Conservation (phyloP, 2,329 filamentous ascomycete species). For the Fusarium beomiforme region DNA sequence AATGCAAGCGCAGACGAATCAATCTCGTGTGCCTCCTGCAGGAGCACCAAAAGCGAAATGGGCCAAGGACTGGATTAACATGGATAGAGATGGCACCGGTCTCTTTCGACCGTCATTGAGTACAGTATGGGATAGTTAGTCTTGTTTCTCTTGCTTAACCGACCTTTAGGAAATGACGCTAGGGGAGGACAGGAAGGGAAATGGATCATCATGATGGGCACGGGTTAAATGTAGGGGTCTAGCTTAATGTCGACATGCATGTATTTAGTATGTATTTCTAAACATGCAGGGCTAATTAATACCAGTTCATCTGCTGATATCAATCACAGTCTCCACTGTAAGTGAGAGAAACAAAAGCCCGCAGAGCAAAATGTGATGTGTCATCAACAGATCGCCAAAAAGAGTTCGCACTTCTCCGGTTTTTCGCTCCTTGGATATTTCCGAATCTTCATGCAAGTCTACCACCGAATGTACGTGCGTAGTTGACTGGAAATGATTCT, state of each 20-base stretch:
- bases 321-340: background rate
- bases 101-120: conserved; percentile 2
- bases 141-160: conserved; percentile 24
- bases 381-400: background rate
- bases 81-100: conserved; percentile 2
- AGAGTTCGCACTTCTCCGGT: background rate
- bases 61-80: conserved; percentile 19
- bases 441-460: conserved; percentile 11
- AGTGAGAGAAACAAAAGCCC: background rate
- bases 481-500: background rate
- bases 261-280: background rate
- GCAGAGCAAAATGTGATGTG: conserved; percentile 5
- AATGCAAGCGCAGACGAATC: conserved; percentile 25
- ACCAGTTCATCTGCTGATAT: background rate
- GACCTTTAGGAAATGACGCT: conserved; percentile 23
- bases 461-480: background rate
- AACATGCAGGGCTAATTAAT: background rate
- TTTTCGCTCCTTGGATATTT: conserved; percentile 3
- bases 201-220: conserved; percentile 25
- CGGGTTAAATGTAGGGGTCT: conserved; percentile 15
- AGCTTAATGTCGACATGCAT: background rate
- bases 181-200: conserved; percentile 13
- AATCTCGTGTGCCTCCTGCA: conserved; percentile 21
- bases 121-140: background rate
- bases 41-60: conserved; percentile 25